Evolutionary conservation across 2,329 filamentous ascomycete species (phyloP).

Genomic region (Lomentospora prolificans): DNA sequence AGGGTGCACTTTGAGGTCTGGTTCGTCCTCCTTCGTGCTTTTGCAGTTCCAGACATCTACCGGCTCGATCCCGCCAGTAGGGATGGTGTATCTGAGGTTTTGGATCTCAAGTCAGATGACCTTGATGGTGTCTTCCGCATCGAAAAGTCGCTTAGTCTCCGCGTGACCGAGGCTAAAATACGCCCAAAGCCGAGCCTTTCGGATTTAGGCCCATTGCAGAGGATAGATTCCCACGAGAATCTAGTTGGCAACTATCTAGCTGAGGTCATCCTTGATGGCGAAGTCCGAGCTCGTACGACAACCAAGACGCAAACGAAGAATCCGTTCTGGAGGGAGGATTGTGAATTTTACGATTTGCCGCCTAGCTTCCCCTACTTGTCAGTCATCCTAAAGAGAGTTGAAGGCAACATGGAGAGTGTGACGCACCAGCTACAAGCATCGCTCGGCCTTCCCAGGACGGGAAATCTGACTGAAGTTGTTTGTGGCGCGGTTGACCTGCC

Average conservation of each 20-base stretch:
- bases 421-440: slow-evolving; percentile 32
- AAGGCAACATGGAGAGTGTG: slow-evolving; percentile 38
- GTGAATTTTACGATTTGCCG: slow-evolving; percentile 66
- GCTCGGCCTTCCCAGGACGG: slow-evolving; percentile 30
- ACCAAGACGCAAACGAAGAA: slow-evolving; percentile 61
- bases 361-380: slow-evolving; percentile 58
- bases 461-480: slow-evolving; percentile 38
- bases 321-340: slow-evolving; percentile 76
- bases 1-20: slow-evolving; percentile 93
- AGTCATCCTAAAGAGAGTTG: slow-evolving; percentile 59
- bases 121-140: slow-evolving; percentile 45
- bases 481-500: slow-evolving; percentile 73
- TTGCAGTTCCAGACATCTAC: slow-evolving; percentile 86
- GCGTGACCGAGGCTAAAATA: slow-evolving; percentile 54
- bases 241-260: slow-evolving; percentile 62
- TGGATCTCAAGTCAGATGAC: slow-evolving; percentile 26
- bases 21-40: slow-evolving; percentile 85
- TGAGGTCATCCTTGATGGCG: slow-evolving; percentile 70
- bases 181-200: slow-evolving; percentile 24
- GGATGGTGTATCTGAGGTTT: slow-evolving; percentile 25
- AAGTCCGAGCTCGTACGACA: slow-evolving; percentile 66
- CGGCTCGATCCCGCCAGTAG: slow-evolving; percentile 43
- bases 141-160: slow-evolving; percentile 49
- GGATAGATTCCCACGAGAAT: slow-evolving; percentile 15
- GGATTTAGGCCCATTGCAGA: slow-evolving; percentile 14